phyloP scores from a whole-genome alignment of 306 rosid genomes.

The Vachellia collinsii region DNA sequence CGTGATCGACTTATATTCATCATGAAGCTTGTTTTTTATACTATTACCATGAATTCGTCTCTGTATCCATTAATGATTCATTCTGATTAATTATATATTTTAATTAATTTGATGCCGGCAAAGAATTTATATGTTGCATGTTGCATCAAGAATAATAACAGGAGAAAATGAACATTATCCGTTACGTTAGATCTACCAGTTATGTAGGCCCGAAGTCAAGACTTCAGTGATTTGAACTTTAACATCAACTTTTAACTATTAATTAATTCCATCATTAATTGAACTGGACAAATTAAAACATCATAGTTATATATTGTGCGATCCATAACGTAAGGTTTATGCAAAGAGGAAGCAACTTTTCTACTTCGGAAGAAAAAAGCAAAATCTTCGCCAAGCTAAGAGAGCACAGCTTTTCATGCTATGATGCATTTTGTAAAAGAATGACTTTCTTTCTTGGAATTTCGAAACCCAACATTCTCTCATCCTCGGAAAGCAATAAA shows the following conservation, averaged over 20 bases:
- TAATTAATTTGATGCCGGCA: not conserved
- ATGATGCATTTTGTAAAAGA: slow-evolving; percentile 74
- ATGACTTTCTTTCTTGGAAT: slow-evolving; percentile 82
- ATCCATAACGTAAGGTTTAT: slow-evolving; percentile 73
- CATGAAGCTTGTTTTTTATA: not conserved
- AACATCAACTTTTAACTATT: not conserved
- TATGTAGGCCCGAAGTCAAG: not conserved
- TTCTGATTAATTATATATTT: not conserved
- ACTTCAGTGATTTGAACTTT: not conserved
- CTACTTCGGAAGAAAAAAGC: slow-evolving; percentile 62
- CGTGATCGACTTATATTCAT: not conserved
- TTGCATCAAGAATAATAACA: not conserved
- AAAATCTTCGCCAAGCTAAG: slow-evolving; percentile 84
- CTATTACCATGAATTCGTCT: not conserved
- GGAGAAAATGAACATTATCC: not conserved
- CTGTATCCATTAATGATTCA: not conserved
- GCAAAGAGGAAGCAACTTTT: slow-evolving; percentile 78
- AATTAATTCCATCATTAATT: slow-evolving; percentile 32
- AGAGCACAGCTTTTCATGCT: slow-evolving; percentile 93
- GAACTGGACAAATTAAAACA: slow-evolving; percentile 38
- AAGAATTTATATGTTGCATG: not conserved
- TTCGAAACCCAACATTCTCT: slow-evolving; percentile 90
- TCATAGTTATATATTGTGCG: slow-evolving; percentile 48
- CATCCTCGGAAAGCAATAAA: slow-evolving; percentile 71
- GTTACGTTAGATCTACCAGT: not conserved